phyloP scores from a whole-genome alignment of 2,329 filamentous ascomycete genomes.

The Fonsecaea pedrosoi region DNA sequence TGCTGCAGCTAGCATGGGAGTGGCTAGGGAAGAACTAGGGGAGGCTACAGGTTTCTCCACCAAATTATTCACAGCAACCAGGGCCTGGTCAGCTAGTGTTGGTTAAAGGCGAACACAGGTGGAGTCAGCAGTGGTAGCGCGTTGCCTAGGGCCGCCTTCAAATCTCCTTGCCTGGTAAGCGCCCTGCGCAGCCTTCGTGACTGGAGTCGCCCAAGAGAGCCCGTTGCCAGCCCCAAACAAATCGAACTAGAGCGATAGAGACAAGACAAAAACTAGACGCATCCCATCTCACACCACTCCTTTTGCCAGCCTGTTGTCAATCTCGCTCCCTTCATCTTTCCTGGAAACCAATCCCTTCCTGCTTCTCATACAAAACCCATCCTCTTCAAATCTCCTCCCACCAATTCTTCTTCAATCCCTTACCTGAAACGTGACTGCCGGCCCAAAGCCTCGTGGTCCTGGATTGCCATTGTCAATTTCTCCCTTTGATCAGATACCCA shows the following conservation, averaged over 20 bases:
- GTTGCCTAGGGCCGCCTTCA: conserved; percentile 28
- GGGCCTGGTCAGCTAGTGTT: conserved; percentile 7
- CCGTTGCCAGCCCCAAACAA: conserved; percentile 23
- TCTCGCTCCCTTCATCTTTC: conserved; percentile 26
- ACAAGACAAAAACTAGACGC: conserved; percentile 25
- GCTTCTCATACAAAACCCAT: conserved; percentile 9
- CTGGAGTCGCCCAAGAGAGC: conserved; percentile 17
- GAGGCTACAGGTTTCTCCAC: conserved; percentile 6
- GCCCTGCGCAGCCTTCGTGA: conserved; percentile 14
- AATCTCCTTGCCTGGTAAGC: conserved; percentile 23
- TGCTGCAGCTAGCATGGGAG: background rate
- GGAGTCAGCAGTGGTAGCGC: conserved; percentile 11
- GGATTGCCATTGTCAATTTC: conserved; percentile 38
- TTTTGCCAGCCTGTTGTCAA: conserved; percentile 16
- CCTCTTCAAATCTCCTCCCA: conserved; percentile 38
- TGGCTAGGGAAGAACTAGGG: background rate
- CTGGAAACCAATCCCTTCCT: conserved; percentile 22
- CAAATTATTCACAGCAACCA: conserved; percentile 2
- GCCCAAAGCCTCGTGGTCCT: conserved; percentile 26
- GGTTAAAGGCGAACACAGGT: conserved; percentile 5
- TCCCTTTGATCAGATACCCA: conserved; percentile 30
- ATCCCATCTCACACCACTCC: conserved; percentile 24
- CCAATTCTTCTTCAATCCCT: conserved; percentile 37
- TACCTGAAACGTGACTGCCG: conserved; percentile 26
- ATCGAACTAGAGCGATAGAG: background rate